Conservation (phyloP, 441 rosid genomes). For the Manihot esculenta region DNA sequence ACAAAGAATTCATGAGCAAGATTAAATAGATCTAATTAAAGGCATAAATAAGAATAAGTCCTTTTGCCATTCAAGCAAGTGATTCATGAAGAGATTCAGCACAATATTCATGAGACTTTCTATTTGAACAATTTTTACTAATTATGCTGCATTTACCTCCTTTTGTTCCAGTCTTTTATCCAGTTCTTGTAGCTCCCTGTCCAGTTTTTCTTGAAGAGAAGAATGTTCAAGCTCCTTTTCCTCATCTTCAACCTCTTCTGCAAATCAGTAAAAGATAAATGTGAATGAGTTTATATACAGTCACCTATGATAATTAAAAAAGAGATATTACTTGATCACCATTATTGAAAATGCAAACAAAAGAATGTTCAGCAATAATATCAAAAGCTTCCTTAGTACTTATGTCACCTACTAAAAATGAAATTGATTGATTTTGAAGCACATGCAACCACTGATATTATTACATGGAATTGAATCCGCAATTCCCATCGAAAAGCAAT, state of each 20-base stretch:
- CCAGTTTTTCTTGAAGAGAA: conserved; percentile 85
- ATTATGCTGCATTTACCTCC: conserved; percentile 50
- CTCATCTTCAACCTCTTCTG: conserved; percentile 67
- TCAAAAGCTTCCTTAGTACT: not conserved
- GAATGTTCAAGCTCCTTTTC: conserved; percentile 88
- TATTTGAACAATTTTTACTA: not conserved
- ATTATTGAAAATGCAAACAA: not conserved
- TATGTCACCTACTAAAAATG: not conserved
- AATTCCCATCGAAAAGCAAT: not conserved
- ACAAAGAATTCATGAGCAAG: not conserved
- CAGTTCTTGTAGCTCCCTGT: conserved; percentile 83
- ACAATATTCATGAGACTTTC: not conserved
- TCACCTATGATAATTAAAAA: not conserved
- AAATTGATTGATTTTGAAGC: not conserved
- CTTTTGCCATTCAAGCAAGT: not conserved
- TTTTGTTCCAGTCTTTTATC: conserved; percentile 86
- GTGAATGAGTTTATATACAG: not conserved
- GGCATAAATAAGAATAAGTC: not conserved
- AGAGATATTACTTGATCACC: not conserved
- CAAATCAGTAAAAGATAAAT: conserved; percentile 15
- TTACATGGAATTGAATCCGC: not conserved
- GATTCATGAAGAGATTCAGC: not conserved
- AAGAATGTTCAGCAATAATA: not conserved
- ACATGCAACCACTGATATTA: not conserved
- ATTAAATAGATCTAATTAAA: not conserved